Conservation (phyloP, 2,329 filamentous ascomycete genomes). For the Lecanosticta acicola region DNA sequence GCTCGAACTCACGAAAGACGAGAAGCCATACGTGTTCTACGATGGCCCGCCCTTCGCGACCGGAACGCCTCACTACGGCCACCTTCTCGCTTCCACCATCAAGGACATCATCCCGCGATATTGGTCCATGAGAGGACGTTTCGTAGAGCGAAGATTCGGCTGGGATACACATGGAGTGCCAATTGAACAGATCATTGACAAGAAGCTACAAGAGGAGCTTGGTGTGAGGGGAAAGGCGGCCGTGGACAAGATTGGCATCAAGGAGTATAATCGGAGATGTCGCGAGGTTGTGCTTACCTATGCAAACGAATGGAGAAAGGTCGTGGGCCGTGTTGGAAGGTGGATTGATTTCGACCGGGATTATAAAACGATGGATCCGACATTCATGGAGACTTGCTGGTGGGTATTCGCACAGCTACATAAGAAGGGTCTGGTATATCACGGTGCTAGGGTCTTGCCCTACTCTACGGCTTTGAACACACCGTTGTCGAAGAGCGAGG, state of each 20-base stretch:
- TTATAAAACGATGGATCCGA: constrained; percentile 96
- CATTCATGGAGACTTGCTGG: constrained; percentile 94
- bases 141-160: constrained; percentile 87
- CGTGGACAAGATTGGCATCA: constrained; percentile 78
- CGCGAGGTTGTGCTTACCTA: constrained; percentile 90
- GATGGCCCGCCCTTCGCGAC: constrained; percentile 56
- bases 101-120: constrained; percentile 96
- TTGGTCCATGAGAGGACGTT: constrained; percentile 94
- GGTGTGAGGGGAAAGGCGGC: constrained; percentile 83
- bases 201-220: constrained; percentile 59
- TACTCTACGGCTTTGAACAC: constrained; percentile 89
- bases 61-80: constrained; percentile 63
- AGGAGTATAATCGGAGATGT: constrained; percentile 87
- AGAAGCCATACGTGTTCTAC: constrained; percentile 89
- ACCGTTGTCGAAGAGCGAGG: constrained; percentile 87
- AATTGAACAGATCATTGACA: constrained; percentile 96
- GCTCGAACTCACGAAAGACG: constrained; percentile 77
- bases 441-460: constrained; percentile 87
- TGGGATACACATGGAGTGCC: constrained; percentile 95
- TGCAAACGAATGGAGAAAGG: constrained; percentile 77
- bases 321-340: constrained; percentile 79
- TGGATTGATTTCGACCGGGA: constrained; percentile 99
- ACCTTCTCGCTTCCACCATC: constrained; percentile 85
- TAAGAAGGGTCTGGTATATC: constrained; percentile 84
- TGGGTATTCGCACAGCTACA: constrained; percentile 95